Percentiles rank a stretch among this genome's conserved stretches.
These are phyloP conservation scores for Periconia digitata DNA, from an alignment of 2,329 filamentous ascomycete genomes.

Conservation along the genomic window DNA sequence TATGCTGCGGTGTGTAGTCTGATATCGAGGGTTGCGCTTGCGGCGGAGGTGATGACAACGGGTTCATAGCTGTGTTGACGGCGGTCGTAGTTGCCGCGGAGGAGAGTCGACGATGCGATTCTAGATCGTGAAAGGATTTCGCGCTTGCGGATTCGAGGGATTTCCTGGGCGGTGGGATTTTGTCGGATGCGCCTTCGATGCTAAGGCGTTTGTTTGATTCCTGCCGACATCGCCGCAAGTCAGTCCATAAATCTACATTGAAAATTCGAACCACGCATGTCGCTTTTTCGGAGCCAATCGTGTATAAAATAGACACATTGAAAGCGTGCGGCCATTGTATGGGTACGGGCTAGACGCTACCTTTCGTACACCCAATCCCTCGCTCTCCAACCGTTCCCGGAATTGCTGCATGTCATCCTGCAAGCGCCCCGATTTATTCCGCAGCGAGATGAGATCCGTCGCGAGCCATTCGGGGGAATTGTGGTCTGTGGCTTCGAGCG, in stretches of 20 bases:
- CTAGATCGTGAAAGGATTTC: no score
- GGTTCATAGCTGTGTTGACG: not conserved
- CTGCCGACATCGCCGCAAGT: no score
- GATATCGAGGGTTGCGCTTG: constrained; percentile 14
- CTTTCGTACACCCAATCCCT: constrained; percentile 29
- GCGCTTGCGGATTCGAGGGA: not conserved
- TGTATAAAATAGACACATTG: no score
- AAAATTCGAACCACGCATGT: not conserved
- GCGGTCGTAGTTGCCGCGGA: no score
- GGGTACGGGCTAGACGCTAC: no score
- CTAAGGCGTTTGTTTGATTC: constrained; percentile 32
- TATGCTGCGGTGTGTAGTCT: constrained; percentile 25
- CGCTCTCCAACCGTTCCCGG: constrained; percentile 28
- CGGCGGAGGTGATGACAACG: constrained; percentile 10
- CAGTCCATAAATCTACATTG: no score
- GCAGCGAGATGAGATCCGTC: constrained; percentile 34
- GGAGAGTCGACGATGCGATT: no score
- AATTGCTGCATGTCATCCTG: constrained; percentile 40
- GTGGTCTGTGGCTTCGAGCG: constrained; percentile 37
- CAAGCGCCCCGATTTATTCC: constrained; percentile 34
- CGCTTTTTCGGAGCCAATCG: no score
- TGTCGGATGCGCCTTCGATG: constrained; percentile 19
- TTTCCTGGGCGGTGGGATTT: not conserved
- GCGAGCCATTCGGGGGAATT: constrained; percentile 40
- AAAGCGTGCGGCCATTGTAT: no score